phyloP scores from a whole-genome alignment of 257 asterid species.

The Perilla frutescens region DNA sequence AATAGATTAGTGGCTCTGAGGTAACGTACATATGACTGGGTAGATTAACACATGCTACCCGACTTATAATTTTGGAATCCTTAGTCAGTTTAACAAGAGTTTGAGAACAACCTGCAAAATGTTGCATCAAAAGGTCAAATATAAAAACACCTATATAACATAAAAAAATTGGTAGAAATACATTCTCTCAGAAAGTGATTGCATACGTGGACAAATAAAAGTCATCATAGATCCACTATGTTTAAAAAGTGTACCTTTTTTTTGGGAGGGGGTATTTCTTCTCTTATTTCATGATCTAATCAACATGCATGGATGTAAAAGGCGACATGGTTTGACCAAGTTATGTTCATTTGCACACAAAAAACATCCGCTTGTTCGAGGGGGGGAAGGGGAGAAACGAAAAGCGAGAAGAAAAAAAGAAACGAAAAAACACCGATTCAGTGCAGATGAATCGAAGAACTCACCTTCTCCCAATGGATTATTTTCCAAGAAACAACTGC shows the following conservation, averaged over 20 bases:
- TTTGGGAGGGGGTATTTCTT: not conserved
- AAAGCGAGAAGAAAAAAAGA: not conserved
- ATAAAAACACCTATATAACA: conserved; percentile 22
- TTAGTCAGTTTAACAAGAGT: conserved; percentile 49
- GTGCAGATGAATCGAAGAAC: conserved; percentile 11
- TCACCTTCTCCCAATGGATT: conserved; percentile 43
- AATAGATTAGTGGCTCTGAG: conserved; percentile 22
- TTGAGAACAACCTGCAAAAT: conserved; percentile 49
- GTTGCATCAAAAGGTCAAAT: conserved; percentile 21
- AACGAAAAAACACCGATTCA: not conserved
- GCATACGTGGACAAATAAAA: conserved; percentile 24
- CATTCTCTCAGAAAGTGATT: conserved; percentile 10
- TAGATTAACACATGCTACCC: conserved; percentile 51
- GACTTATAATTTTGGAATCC: conserved; percentile 54
- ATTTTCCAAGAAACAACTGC: conserved; percentile 30
- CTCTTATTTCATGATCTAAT: conserved; percentile 5
- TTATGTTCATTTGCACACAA: conserved; percentile 1
- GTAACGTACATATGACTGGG: conserved; percentile 58
- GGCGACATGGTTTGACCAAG: conserved; percentile 1
- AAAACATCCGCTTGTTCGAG: conserved; percentile 8
- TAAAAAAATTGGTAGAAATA: conserved; percentile 5
- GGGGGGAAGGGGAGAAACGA: not conserved
- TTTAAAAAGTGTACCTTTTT: too few relatives aligned
- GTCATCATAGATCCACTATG: not conserved
- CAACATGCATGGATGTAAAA: not conserved